A percentile compares a stretch with the other conserved stretches of the same genome.
Evolutionary conservation across 164 flowering plant genomes (phyloP).

Genomic region (Pachysandra terminalis): DNA sequence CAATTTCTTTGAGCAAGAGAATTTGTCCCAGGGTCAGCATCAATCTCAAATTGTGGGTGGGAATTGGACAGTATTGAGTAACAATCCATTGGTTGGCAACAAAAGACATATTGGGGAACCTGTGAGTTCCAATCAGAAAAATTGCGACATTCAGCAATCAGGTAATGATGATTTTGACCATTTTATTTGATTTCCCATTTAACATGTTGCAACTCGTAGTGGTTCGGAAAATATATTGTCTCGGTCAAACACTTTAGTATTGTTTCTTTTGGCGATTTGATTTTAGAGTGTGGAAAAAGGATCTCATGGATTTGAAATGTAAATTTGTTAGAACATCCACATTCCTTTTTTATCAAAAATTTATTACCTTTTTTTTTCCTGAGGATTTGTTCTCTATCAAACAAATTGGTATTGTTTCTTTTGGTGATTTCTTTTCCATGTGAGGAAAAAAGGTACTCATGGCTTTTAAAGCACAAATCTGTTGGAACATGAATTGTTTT

Average conservation of each 20-base stretch:
- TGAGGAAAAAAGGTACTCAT: too few relatives aligned
- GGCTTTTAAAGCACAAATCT: too few relatives aligned
- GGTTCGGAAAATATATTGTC: neutral
- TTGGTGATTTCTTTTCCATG: too few relatives aligned
- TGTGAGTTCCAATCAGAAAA: constrained; percentile 37
- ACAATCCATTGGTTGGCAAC: constrained; percentile 52
- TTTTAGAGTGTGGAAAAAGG: neutral
- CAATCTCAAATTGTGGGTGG: constrained; percentile 48
- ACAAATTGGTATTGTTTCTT: too few relatives aligned
- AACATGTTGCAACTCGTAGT: neutral
- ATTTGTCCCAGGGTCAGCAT: constrained; percentile 45
- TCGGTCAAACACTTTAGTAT: neutral
- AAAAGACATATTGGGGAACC: constrained; percentile 43
- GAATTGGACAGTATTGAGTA: constrained; percentile 45
- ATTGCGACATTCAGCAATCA: constrained; percentile 37
- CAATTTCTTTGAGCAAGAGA: constrained; percentile 80
- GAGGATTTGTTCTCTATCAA: neutral
- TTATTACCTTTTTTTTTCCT: neutral
- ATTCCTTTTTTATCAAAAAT: neutral
- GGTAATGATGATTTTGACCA: constrained; percentile 31
- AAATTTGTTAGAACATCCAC: neutral
- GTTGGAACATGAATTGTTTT: too few relatives aligned
- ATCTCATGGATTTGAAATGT: neutral
- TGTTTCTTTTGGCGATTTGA: neutral
- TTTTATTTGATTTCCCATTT: neutral